Evolutionary conservation across 306 rosid genomes (phyloP).

Genomic region (Sphenostylis stenocarpa): DNA sequence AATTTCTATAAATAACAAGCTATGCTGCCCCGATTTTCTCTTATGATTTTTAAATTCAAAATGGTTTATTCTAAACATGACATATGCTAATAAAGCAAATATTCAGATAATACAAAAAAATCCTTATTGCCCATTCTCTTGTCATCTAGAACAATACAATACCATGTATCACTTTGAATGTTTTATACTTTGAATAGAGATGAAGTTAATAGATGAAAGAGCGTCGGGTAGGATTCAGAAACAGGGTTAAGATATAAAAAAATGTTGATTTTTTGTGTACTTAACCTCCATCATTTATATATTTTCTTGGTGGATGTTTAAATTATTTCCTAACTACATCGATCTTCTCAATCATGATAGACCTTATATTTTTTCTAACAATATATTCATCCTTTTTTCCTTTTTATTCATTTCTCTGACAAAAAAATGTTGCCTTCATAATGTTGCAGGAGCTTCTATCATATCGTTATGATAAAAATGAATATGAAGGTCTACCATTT

Average conservation of each 20-base stretch:
- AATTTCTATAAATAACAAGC: too few relatives aligned
- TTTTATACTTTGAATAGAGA: slow-evolving; percentile 5
- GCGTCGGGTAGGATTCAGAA: background rate
- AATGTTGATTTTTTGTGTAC: background rate
- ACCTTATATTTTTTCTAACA: background rate
- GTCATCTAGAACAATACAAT: slow-evolving; percentile 6
- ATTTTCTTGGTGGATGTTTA: slow-evolving; percentile 18
- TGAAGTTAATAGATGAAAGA: slow-evolving; percentile 21
- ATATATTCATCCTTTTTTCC: background rate
- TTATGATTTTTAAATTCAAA: background rate
- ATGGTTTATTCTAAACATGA: background rate
- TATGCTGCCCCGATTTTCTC: background rate
- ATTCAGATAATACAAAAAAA: background rate
- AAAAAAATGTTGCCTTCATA: slow-evolving; percentile 29
- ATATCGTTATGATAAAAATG: slow-evolving; percentile 60
- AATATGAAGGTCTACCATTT: slow-evolving; percentile 82
- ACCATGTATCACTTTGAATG: slow-evolving; percentile 2
- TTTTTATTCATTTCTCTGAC: slow-evolving; percentile 1
- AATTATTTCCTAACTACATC: background rate
- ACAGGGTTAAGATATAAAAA: background rate
- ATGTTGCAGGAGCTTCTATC: slow-evolving; percentile 77
- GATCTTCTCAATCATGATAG: slow-evolving; percentile 20
- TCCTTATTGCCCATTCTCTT: background rate
- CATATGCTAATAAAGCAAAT: slow-evolving; percentile 10
- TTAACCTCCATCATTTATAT: background rate